Percentiles rank a stretch among this genome's conserved stretches.
These are phyloP conservation scores for Medicago truncatula DNA, from an alignment of 306 rosid species.

Conservation along the genomic window DNA sequence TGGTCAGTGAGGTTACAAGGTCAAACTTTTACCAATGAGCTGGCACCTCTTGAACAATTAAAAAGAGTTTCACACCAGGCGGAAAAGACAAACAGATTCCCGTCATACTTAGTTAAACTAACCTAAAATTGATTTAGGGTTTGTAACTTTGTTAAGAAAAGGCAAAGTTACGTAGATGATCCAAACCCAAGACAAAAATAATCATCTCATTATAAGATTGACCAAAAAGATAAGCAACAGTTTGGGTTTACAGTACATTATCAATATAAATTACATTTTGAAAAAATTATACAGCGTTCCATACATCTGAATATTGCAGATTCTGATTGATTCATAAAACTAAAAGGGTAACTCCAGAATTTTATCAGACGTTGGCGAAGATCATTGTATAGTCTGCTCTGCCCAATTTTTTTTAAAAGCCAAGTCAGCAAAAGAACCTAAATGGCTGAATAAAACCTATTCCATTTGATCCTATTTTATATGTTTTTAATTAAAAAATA, in stretches of 20 bases:
- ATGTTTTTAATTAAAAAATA: neutral
- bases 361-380: neutral
- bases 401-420: slow-evolving; percentile 5
- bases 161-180: neutral
- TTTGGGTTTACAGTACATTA: neutral
- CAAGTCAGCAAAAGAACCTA: neutral
- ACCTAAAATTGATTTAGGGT: neutral
- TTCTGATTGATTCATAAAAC: neutral
- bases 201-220: neutral
- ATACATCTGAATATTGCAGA: neutral
- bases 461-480: neutral
- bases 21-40: no score
- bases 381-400: neutral
- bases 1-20: no score
- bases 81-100: no score
- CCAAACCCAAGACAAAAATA: neutral
- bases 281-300: neutral
- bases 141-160: neutral
- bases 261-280: slow-evolving; percentile 17
- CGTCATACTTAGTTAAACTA: no score
- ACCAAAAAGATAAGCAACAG: neutral
- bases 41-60: no score
- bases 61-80: no score
- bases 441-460: neutral
- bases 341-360: neutral